A percentile compares a stretch with the other conserved stretches of the same genome.
phyloP scores from a whole-genome alignment of 2,329 filamentous ascomycete genomes.

The Clarireedia homoeocarpa region DNA sequence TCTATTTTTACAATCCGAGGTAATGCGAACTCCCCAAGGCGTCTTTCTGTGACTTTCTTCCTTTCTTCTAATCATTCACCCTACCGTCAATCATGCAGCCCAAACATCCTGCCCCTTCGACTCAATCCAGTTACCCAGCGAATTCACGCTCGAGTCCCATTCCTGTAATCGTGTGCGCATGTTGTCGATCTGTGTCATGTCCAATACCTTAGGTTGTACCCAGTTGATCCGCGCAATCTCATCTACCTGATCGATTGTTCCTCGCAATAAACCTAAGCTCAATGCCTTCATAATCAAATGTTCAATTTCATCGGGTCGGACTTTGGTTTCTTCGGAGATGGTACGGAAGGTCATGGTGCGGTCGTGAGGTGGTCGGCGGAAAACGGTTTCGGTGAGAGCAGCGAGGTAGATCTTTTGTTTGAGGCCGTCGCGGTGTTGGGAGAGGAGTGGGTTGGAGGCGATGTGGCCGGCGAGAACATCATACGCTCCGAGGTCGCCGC shows the following conservation, averaged over 20 bases:
- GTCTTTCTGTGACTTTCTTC: slow-evolving; percentile 14
- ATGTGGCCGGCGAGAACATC: slow-evolving; percentile 77
- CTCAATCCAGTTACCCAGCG: slow-evolving; percentile 96
- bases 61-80: slow-evolving; percentile 10
- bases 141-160: slow-evolving; percentile 94
- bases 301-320: slow-evolving; percentile 86
- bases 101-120: slow-evolving; percentile 89
- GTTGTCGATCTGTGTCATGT: slow-evolving; percentile 88
- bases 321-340: slow-evolving; percentile 88
- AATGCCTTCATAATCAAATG: slow-evolving; percentile 99
- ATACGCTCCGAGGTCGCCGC: slow-evolving; percentile 83
- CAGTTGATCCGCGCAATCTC: slow-evolving; percentile 93
- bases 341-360: slow-evolving; percentile 86
- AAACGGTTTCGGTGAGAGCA: slow-evolving; percentile 90
- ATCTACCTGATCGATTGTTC: slow-evolving; percentile 93
- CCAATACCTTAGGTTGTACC: slow-evolving; percentile 97
- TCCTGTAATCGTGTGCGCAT: slow-evolving; percentile 85
- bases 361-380: slow-evolving; percentile 91
- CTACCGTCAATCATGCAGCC: slow-evolving; percentile 54
- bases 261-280: slow-evolving; percentile 79
- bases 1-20: slow-evolving; percentile 27
- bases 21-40: slow-evolving; percentile 16
- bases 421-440: slow-evolving; percentile 73
- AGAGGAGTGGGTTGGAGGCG: slow-evolving; percentile 68
- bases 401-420: slow-evolving; percentile 98